Evolutionary conservation across 1,284 basidiomycete genomes (phyloP).

Genomic region (Fomitopsis schrenkii): DNA sequence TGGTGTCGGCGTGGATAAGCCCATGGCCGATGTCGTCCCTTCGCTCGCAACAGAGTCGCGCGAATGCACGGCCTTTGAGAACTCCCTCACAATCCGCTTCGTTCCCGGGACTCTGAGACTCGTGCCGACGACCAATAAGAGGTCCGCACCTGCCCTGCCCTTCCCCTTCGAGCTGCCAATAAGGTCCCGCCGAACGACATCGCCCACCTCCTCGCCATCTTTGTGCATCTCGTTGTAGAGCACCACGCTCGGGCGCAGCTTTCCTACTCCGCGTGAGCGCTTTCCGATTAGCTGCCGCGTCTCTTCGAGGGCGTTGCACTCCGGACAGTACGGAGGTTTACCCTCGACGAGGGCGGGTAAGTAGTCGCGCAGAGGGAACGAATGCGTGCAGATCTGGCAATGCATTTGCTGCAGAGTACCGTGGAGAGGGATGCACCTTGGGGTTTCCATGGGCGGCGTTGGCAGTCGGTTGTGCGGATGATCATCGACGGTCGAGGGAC

Average conservation of each 20-base stretch:
- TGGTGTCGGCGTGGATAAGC: slow-evolving; percentile 35
- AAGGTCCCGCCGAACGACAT: slow-evolving; percentile 73
- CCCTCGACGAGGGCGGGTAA: slow-evolving; percentile 54
- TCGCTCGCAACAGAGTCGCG: slow-evolving; percentile 30
- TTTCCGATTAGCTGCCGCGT: slow-evolving; percentile 76
- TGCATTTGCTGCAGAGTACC: slow-evolving; percentile 80
- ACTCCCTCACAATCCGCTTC: slow-evolving; percentile 89
- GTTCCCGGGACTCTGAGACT: slow-evolving; percentile 89
- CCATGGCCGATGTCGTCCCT: slow-evolving; percentile 17
- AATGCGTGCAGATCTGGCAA: slow-evolving; percentile 78
- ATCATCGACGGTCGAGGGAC: slow-evolving; percentile 2
- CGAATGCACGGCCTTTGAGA: slow-evolving; percentile 75
- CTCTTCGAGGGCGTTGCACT: slow-evolving; percentile 68
- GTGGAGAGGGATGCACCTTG: slow-evolving; percentile 88
- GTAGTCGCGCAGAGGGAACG: slow-evolving; percentile 60
- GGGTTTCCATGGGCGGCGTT: slow-evolving; percentile 41
- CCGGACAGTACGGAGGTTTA: slow-evolving; percentile 73
- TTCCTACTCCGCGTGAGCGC: slow-evolving; percentile 78
- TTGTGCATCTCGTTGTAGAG: slow-evolving; percentile 89
- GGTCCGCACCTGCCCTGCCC: slow-evolving; percentile 70
- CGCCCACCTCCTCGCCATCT: slow-evolving; percentile 84
- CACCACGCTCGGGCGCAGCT: slow-evolving; percentile 83
- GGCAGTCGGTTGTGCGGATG: slow-evolving; percentile 29
- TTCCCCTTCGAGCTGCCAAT: slow-evolving; percentile 63
- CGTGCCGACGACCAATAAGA: slow-evolving; percentile 89